Percentiles rank a stretch among this genome's conserved stretches.
These are phyloP conservation scores for Phytophthora pini DNA, from an alignment of 352 stramenopile species.

Conservation along the genomic window DNA sequence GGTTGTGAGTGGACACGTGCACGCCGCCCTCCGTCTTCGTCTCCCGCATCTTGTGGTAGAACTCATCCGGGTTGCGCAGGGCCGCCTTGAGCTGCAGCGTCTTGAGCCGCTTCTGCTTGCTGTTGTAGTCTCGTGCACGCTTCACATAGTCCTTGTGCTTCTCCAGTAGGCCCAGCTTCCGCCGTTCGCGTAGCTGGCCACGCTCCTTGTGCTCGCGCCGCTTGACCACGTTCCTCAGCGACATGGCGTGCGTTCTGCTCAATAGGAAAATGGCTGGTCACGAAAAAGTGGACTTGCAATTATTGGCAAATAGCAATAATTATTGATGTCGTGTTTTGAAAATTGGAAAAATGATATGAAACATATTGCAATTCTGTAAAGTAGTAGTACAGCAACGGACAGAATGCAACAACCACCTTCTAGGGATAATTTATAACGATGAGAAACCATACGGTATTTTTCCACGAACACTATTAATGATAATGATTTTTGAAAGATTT, in stretches of 20 bases:
- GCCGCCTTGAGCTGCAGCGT: constrained; percentile 92
- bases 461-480: too few relatives aligned
- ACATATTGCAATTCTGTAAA: too few relatives aligned
- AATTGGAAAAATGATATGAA: too few relatives aligned
- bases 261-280: constrained; percentile 21
- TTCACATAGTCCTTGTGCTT: constrained; percentile 99
- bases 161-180: constrained; percentile 96
- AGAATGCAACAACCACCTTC: too few relatives aligned
- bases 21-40: constrained; percentile 78
- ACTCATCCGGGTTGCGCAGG: constrained; percentile 99
- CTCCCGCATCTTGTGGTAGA: constrained; percentile 98
- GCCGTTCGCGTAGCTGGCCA: constrained; percentile 91
- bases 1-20: constrained; percentile 82
- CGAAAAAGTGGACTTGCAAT: background rate
- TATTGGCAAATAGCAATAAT: background rate
- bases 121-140: constrained; percentile 96
- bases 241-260: constrained; percentile 19
- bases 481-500: too few relatives aligned
- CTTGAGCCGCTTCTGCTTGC: constrained; percentile 92
- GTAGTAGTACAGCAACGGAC: too few relatives aligned
- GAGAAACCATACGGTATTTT: too few relatives aligned
- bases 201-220: constrained; percentile 98
- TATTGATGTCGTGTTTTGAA: too few relatives aligned
- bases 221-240: constrained; percentile 99
- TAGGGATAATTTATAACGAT: too few relatives aligned